Conservation (phyloP, 176 grass and related monocot species). For the Otatea glauca region DNA sequence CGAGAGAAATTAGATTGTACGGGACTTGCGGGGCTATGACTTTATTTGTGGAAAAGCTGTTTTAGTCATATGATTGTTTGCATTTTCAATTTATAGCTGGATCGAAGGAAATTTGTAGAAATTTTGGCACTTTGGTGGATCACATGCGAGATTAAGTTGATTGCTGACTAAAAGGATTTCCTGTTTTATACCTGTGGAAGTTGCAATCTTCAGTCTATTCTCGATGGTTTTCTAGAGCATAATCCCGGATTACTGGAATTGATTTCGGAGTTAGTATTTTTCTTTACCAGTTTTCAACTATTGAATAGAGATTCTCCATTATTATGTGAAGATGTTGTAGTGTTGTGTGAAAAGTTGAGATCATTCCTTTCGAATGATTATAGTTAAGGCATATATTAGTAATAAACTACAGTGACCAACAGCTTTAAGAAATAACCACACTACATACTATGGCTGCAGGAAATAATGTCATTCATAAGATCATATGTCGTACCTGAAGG, state of each 20-base stretch:
- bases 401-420: not conserved
- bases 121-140: constrained; percentile 1
- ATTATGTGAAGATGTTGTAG: not conserved
- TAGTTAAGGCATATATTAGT: not conserved
- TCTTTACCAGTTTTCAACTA: not conserved
- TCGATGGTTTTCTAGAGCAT: not conserved
- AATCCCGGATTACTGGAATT: not conserved
- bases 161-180: not conserved
- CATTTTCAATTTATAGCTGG: not conserved
- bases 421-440: constrained; percentile 3
- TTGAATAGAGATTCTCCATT: not conserved
- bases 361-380: constrained; percentile 7
- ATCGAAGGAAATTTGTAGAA: not conserved
- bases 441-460: constrained; percentile 60
- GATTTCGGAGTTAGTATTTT: constrained; percentile 3
- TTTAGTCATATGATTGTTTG: not conserved
- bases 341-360: not conserved
- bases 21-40: constrained; percentile 1
- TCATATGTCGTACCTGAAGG: constrained; percentile 98
- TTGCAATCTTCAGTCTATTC: not conserved
- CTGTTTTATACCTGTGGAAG: not conserved
- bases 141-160: not conserved
- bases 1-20: not conserved
- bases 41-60: not conserved
- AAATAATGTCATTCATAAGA: constrained; percentile 89